Evolutionary conservation across 495 filamentous ascomycete species (phyloP).

Genomic region (Penicillium subrubescens): DNA sequence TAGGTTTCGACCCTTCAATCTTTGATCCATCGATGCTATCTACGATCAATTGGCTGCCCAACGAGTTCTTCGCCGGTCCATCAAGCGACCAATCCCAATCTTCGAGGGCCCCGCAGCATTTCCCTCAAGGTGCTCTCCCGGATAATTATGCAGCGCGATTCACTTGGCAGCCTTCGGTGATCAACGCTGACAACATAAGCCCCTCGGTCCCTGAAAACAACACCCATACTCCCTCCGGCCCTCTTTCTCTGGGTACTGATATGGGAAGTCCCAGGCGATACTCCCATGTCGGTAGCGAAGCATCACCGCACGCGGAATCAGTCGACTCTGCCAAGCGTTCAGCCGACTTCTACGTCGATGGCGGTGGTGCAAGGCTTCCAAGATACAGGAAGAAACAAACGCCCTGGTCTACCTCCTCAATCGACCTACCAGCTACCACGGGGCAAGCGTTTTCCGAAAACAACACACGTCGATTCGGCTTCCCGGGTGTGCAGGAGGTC

Average conservation of each 20-base stretch:
- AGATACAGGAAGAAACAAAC: constrained; percentile 34
- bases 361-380: constrained; percentile 33
- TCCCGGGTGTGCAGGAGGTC: constrained; percentile 25
- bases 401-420: constrained; percentile 22
- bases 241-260: constrained; percentile 23
- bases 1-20: constrained; percentile 27
- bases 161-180: constrained; percentile 36
- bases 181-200: constrained; percentile 21
- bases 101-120: constrained; percentile 16
- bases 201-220: constrained; percentile 22
- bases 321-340: constrained; percentile 28
- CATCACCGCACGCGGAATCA: constrained; percentile 24
- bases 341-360: constrained; percentile 44
- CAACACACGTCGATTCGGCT: constrained; percentile 22
- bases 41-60: constrained; percentile 44
- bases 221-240: constrained; percentile 26
- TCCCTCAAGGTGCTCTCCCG: constrained; percentile 16
- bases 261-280: constrained; percentile 22
- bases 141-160: constrained; percentile 24
- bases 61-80: constrained; percentile 25
- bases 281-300: constrained; percentile 21
- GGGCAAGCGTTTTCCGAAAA: constrained; percentile 14
- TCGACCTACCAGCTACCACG: constrained; percentile 15
- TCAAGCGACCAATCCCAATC: constrained; percentile 15
- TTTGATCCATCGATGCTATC: constrained; percentile 32